These are phyloP conservation scores for Terfezia boudieri DNA, from an alignment of 495 filamentous ascomycete genomes.

Conservation along the genomic window DNA sequence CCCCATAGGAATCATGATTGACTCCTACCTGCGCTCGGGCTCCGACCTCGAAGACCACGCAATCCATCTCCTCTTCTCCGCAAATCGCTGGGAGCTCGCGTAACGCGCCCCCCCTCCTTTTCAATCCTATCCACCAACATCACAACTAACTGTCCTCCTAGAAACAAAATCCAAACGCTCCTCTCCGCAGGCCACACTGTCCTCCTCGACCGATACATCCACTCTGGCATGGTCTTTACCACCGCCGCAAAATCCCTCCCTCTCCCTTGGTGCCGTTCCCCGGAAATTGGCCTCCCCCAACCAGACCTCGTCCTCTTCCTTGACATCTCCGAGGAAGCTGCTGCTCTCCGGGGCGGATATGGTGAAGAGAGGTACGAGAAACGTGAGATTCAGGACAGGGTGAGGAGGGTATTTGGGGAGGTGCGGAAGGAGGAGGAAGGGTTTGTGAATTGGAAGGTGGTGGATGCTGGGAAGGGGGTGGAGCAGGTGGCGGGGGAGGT, in stretches of 20 bases:
- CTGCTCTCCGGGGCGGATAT: conserved; percentile 56
- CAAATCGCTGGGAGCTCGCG: conserved; percentile 74
- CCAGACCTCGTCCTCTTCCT: conserved; percentile 81
- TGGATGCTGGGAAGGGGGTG: conserved; percentile 26
- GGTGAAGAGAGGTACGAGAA: conserved; percentile 80
- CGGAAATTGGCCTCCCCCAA: conserved; percentile 68
- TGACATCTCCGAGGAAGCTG: conserved; percentile 48
- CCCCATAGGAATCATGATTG: conserved; percentile 73
- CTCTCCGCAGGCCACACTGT: conserved; percentile 40
- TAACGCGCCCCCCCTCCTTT: not conserved
- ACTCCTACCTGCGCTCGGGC: conserved; percentile 56
- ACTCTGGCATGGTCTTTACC: conserved; percentile 83
- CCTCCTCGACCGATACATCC: conserved; percentile 81
- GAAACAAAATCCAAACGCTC: conserved; percentile 37
- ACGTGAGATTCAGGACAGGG: conserved; percentile 56
- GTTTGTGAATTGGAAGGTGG: conserved; percentile 28
- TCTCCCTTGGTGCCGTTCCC: conserved; percentile 49
- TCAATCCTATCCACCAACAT: not conserved
- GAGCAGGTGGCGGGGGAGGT: conserved; percentile 4
- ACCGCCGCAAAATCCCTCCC: conserved; percentile 65
- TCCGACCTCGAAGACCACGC: conserved; percentile 68
- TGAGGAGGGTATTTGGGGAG: conserved; percentile 48
- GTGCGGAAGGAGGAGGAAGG: conserved; percentile 29
- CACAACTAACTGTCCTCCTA: not conserved
- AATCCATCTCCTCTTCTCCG: conserved; percentile 87